Conservation (phyloP, 129 eudicot genomes). For the Tagetes patula region DNA sequence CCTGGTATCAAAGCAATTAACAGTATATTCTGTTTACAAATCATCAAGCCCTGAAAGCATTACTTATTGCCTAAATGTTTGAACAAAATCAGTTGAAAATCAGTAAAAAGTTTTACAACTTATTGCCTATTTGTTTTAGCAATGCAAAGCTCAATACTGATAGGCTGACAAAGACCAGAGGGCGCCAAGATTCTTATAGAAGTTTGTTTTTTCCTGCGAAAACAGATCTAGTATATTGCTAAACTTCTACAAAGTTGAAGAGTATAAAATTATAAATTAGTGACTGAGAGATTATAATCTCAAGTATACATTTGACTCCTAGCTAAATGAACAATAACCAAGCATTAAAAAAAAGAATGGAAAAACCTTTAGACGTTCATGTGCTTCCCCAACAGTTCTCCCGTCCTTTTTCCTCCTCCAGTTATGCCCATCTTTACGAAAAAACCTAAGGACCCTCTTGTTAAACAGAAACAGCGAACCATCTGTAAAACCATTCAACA, state of each 20-base stretch:
- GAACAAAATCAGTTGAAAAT: not conserved
- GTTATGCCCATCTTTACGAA: slow-evolving; percentile 91
- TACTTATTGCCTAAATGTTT: not conserved
- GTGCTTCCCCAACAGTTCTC: slow-evolving; percentile 95
- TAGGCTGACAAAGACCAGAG: not conserved
- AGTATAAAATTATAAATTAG: not conserved
- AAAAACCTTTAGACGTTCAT: slow-evolving; percentile 89
- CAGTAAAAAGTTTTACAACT: not conserved
- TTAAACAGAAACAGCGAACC: slow-evolving; percentile 90
- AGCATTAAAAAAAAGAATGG: slow-evolving; percentile 14
- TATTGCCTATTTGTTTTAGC: not conserved
- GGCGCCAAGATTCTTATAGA: not conserved
- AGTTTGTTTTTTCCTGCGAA: not conserved
- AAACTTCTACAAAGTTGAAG: slow-evolving; percentile 19
- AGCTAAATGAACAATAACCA: not conserved
- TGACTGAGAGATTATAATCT: not conserved
- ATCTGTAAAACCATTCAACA: slow-evolving; percentile 43
- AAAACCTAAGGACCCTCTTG: slow-evolving; percentile 84
- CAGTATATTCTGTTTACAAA: slow-evolving; percentile 2
- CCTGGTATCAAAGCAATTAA: not conserved
- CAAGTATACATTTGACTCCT: slow-evolving; percentile 10
- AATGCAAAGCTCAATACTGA: not conserved
- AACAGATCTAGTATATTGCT: slow-evolving; percentile 10
- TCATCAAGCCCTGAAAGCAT: not conserved
- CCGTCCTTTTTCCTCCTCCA: slow-evolving; percentile 97